Conservation (phyloP, 805 yeast species). For the Metschnikowia lunata region DNA sequence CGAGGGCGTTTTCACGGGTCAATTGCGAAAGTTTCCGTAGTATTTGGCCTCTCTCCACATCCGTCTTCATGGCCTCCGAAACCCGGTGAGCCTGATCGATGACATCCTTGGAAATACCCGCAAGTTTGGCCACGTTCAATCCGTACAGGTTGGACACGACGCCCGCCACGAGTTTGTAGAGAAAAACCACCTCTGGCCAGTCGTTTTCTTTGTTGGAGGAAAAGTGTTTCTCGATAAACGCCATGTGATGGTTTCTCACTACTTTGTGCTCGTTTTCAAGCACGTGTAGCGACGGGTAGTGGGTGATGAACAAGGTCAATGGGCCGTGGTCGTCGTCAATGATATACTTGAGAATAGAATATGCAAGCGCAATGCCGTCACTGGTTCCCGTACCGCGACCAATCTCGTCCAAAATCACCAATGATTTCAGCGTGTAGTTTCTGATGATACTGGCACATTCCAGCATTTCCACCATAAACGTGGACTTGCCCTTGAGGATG, state of each 20-base stretch:
- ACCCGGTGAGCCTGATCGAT: constrained; percentile 41
- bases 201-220: constrained; percentile 21
- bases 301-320: constrained; percentile 75
- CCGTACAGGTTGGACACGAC: constrained; percentile 66
- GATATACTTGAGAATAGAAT: constrained; percentile 62
- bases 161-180: constrained; percentile 35
- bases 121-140: constrained; percentile 76
- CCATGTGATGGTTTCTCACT: constrained; percentile 70
- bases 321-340: constrained; percentile 38
- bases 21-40: constrained; percentile 2
- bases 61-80: constrained; percentile 30
- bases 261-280: constrained; percentile 40
- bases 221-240: constrained; percentile 42
- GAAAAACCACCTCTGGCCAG: constrained; percentile 37
- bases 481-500: constrained; percentile 68
- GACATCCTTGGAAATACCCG: constrained; percentile 51
- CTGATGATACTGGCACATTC: constrained; percentile 59
- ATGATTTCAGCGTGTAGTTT: constrained; percentile 49
- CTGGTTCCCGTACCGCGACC: constrained; percentile 72
- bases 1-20: constrained; percentile 1
- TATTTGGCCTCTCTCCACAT: constrained; percentile 19
- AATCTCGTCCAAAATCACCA: constrained; percentile 68
- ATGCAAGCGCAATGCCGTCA: constrained; percentile 83
- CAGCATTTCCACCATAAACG: constrained; percentile 73
- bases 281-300: constrained; percentile 63